Base-by-base conservation (phyloP, 2,329 filamentous ascomycete genomes). In the Alternaria triticina region DNA sequence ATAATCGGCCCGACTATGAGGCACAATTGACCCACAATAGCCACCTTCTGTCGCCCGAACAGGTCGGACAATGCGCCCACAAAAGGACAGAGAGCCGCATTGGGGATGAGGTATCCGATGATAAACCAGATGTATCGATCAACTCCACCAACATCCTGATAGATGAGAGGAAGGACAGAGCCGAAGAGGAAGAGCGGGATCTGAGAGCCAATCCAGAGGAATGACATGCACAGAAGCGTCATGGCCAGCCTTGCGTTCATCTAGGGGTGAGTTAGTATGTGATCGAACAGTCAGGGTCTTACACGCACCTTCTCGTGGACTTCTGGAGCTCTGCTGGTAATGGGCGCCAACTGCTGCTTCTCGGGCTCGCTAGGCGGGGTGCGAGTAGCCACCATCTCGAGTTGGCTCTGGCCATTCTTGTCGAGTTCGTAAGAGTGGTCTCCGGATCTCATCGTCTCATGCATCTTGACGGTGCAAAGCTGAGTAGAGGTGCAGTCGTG, bases 191-290 rank as follows among this genome's bases (percentile, higher is more conserved):
- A 83, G 11, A 89, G 80, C 2, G 87, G 87, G 50, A 89, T 88
- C 67, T 89, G 87, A 57, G 83, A 86, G 28, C 86, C 86, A 52
- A 86, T 87, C 87, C 87, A 89, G 22, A 89, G 77, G 59, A 89
- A 87, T 6, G 86, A 85, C 85, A 88, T 88, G 62, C 86, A 86
- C 13, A 85, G 69, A 50, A 89, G 80, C 57, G 83, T 83, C 85
- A 87, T 85, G 68, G 86, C 82, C 4, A 84, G 80, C 28, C 73
- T 86, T 80, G 45, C 40, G 47, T 70, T 73, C 69, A 73, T 72
- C 68, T 73, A 36, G 8, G 59, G 46, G 17, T 43, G 13, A 51
- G 28, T 44, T 20, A 20, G 54, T 15, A 27, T 8, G 8, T 1
- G 5, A 33, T 20, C 22, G 1, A 25, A 11, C 12, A 23, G 3